phyloP scores from a whole-genome alignment of 2,329 filamentous ascomycete species.

The Ascochyta pisi region DNA sequence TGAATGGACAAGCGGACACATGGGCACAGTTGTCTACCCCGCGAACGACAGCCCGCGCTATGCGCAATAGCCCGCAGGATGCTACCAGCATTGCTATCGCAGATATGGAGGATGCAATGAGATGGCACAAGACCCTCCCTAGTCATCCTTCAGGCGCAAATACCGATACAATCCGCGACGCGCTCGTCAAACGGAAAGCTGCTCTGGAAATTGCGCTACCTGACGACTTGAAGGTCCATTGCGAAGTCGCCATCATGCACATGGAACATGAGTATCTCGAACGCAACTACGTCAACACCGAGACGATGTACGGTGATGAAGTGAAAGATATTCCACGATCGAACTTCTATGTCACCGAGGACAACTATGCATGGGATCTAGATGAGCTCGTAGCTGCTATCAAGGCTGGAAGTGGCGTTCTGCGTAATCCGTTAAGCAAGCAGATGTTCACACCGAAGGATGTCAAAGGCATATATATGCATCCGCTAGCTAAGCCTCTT shows the following conservation, averaged over 20 bases:
- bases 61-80: conserved; percentile 29
- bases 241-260: conserved; percentile 46
- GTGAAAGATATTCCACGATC: conserved; percentile 43
- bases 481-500: conserved; percentile 35
- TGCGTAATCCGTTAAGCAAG: conserved; percentile 44
- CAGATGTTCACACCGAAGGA: conserved; percentile 47
- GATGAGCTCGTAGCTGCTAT: conserved; percentile 45
- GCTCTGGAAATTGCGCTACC: conserved; percentile 35
- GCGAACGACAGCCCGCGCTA: conserved; percentile 32
- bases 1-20: conserved; percentile 14
- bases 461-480: conserved; percentile 38
- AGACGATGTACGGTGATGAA: conserved; percentile 45
- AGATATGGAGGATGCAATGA: conserved; percentile 37
- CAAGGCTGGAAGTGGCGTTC: conserved; percentile 38
- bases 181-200: conserved; percentile 35
- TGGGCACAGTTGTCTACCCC: conserved; percentile 25
- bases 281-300: conserved; percentile 44
- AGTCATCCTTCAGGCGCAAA: conserved; percentile 20
- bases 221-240: conserved; percentile 32
- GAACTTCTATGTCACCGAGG: conserved; percentile 49
- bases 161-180: conserved; percentile 34
- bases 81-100: conserved; percentile 28
- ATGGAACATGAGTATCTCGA: conserved; percentile 44
- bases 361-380: conserved; percentile 52
- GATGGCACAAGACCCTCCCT: conserved; percentile 28